Evolutionary conservation across 163 green algal genomes (phyloP).

Genomic region (Scenedesmus sp.): DNA sequence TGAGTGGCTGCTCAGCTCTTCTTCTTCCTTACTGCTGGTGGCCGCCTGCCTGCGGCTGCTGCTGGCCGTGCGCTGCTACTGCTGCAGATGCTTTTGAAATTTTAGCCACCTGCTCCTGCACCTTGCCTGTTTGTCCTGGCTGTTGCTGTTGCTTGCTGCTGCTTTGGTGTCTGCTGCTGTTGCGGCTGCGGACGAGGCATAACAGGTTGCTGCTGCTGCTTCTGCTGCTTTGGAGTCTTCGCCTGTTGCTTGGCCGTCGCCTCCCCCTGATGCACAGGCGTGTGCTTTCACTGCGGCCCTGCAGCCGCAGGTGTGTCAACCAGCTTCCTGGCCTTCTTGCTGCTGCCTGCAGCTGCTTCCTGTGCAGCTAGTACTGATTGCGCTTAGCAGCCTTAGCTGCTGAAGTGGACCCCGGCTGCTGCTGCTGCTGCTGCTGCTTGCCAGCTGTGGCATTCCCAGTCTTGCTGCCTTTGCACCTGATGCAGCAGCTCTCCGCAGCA

Average conservation of each 20-base stretch:
- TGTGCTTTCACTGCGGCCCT: background rate
- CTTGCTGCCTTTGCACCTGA: background rate
- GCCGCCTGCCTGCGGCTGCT: background rate
- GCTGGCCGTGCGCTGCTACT: conserved; percentile 17
- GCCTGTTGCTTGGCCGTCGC: background rate
- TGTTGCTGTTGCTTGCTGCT: background rate
- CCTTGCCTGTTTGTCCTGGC: background rate
- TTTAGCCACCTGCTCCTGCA: background rate
- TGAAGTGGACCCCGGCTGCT: background rate
- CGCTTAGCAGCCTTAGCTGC: background rate
- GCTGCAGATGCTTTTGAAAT: conserved; percentile 2
- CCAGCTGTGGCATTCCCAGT: background rate
- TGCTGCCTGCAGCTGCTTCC: conserved; percentile 1
- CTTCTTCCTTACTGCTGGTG: background rate
- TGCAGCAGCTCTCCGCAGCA: conserved; percentile 49
- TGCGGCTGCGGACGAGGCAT: background rate
- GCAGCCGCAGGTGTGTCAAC: background rate
- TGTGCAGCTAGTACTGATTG: background rate
- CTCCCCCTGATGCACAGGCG: background rate
- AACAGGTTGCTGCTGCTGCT: conserved; percentile 26
- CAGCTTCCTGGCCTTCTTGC: background rate
- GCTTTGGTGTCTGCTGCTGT: background rate
- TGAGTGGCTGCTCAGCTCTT: background rate
- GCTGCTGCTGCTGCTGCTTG: background rate
- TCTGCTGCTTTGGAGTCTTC: background rate